These are phyloP conservation scores for Coprinellus micaceus DNA, from an alignment of 768 basidiomycete species.

Conservation along the genomic window DNA sequence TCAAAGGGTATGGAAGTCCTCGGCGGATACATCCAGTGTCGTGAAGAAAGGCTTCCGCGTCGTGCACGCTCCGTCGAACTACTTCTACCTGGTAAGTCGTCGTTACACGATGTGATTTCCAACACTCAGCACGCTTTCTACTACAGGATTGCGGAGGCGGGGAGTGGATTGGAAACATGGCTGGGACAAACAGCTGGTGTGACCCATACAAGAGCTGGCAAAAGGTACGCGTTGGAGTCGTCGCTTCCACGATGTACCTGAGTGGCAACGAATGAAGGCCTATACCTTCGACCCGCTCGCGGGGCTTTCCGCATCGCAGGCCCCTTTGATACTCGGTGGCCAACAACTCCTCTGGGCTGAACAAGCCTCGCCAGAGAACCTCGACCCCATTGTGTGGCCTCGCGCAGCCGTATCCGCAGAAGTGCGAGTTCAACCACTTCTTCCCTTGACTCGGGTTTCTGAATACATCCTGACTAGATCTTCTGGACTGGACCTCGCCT, in stretches of 20 bases:
- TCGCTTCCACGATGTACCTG: neutral
- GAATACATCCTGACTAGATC: slow-evolving; percentile 26
- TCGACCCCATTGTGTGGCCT: slow-evolving; percentile 72
- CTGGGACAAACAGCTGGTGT: slow-evolving; percentile 62
- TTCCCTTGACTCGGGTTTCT: neutral
- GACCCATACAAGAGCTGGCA: slow-evolving; percentile 83
- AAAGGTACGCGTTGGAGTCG: slow-evolving; percentile 38
- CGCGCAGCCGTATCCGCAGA: slow-evolving; percentile 70
- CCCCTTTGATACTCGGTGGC: slow-evolving; percentile 63
- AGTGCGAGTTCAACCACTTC: slow-evolving; percentile 23
- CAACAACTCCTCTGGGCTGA: slow-evolving; percentile 74
- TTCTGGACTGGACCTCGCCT: slow-evolving; percentile 65
- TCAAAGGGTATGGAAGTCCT: slow-evolving; percentile 68
- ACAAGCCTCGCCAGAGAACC: slow-evolving; percentile 63
- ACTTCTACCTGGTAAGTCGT: slow-evolving; percentile 63
- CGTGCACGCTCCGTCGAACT: slow-evolving; percentile 68
- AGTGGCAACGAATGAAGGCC: slow-evolving; percentile 29
- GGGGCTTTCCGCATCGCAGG: slow-evolving; percentile 46
- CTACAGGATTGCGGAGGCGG: slow-evolving; percentile 68
- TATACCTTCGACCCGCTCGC: slow-evolving; percentile 71
- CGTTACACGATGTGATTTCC: no score
- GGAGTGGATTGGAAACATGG: slow-evolving; percentile 60
- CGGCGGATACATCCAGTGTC: slow-evolving; percentile 54
- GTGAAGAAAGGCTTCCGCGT: slow-evolving; percentile 57
- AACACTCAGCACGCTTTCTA: neutral